Evolutionary conservation across 805 yeast genomes (phyloP).

Genomic region (Myxozyma vanderwaltii): DNA sequence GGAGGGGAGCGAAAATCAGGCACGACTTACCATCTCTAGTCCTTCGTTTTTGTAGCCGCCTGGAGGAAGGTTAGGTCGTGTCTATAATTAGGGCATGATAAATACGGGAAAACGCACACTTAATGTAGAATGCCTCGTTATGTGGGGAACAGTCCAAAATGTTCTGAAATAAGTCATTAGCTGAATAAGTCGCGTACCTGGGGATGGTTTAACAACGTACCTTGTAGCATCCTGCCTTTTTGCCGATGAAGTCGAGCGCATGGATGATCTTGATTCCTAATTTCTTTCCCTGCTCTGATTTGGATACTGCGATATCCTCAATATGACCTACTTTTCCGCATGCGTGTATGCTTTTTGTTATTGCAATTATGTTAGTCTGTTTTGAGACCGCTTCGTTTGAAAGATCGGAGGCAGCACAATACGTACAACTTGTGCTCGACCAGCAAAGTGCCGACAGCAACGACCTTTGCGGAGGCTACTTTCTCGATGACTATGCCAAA

Average conservation of each 20-base stretch:
- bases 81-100: background rate
- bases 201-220: slow-evolving; percentile 42
- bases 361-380: background rate
- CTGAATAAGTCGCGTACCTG: background rate
- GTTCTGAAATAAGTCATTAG: slow-evolving; percentile 9
- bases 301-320: slow-evolving; percentile 86
- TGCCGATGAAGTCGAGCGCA: slow-evolving; percentile 61
- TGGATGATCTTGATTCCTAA: slow-evolving; percentile 71
- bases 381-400: too few relatives aligned
- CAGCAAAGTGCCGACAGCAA: slow-evolving; percentile 80
- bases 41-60: slow-evolving; percentile 33
- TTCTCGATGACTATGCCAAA: slow-evolving; percentile 70
- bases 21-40: slow-evolving; percentile 28
- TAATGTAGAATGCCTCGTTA: slow-evolving; percentile 82
- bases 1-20: too few relatives aligned
- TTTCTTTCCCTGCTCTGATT: slow-evolving; percentile 76
- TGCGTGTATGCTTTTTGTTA: slow-evolving; percentile 58
- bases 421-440: slow-evolving; percentile 64
- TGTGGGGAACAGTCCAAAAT: slow-evolving; percentile 85
- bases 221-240: slow-evolving; percentile 73
- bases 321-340: slow-evolving; percentile 90
- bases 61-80: background rate
- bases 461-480: slow-evolving; percentile 51
- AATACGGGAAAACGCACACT: slow-evolving; percentile 60
- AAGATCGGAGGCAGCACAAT: background rate